Evolutionary conservation across 2,329 filamentous ascomycete genomes (phyloP).

Genomic region (Fusarium floridanum): DNA sequence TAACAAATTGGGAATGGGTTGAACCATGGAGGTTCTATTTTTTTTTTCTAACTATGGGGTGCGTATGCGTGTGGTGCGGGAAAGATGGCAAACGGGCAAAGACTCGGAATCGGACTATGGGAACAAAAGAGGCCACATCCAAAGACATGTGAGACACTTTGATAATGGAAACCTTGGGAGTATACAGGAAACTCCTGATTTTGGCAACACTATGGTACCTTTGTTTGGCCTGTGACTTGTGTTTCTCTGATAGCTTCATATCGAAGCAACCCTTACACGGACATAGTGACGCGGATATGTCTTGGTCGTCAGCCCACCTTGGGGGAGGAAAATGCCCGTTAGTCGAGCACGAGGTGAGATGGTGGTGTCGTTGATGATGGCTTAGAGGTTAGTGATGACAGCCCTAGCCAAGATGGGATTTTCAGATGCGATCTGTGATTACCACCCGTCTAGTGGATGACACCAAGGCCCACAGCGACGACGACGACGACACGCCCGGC

Average conservation of each 20-base stretch:
- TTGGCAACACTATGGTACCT: conserved; percentile 14
- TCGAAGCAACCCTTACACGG: conserved; percentile 13
- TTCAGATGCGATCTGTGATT: conserved; percentile 22
- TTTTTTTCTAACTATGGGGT: conserved; percentile 5
- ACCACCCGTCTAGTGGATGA: conserved; percentile 11
- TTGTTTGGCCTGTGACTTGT: conserved; percentile 8
- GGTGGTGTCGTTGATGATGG: conserved; percentile 39
- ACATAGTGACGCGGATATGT: conserved; percentile 25
- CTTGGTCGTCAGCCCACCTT: conserved; percentile 20
- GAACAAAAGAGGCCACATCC: conserved; percentile 15
- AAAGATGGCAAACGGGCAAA: conserved; percentile 28
- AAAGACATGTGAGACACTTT: conserved; percentile 25
- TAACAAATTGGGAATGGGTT: conserved; percentile 40
- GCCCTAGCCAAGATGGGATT: conserved; percentile 31
- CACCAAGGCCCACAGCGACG: conserved; percentile 28
- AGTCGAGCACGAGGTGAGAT: conserved; percentile 23
- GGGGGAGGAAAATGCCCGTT: conserved; percentile 28
- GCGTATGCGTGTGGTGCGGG: conserved; percentile 4
- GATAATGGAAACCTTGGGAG: conserved; percentile 18
- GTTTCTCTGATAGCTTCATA: background rate
- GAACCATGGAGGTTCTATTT: conserved; percentile 20
- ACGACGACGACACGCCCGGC: background rate
- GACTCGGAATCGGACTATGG: conserved; percentile 23
- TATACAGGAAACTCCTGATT: conserved; percentile 16
- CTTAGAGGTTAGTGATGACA: conserved; percentile 39